Base-by-base conservation (phyloP, 2,329 filamentous ascomycete species). In the Lasiodiplodia hormozganensis region DNA sequence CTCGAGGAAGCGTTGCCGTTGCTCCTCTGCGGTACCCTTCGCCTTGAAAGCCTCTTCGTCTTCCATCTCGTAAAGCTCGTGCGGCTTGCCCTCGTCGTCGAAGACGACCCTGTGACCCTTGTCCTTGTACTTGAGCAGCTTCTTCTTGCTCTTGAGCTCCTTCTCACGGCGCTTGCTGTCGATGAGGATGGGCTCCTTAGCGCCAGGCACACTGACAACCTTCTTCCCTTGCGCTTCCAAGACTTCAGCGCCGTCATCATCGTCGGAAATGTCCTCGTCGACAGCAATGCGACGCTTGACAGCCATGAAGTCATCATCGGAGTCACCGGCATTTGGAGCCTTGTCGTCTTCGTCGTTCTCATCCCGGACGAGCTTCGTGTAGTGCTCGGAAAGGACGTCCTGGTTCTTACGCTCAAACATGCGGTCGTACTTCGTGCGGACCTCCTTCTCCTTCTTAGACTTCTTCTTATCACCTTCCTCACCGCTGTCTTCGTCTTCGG, bases 341-440 rank as follows among this genome's bases (percentile, higher is more conserved):
- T 80, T 74, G 10, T 75, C 74, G 47, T 77, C 76, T 25, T 74
- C 72, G 56, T 81, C 76, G 40, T 77, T 84, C 82, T 87, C 89
- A 49, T 90, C 86, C 62, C 85, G 85, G 70, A 98, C 89, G 71
- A 99, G 86, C 76, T 95, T 97, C 69, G 89, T 88, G 83, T 97
- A 98, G 81, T 99, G 96, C 68, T 91, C 89, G n/a, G 95, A 94
- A 71, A 99, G 82, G 38, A 99, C 92, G 76, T 97, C 94, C 80
- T 98, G 95, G 80, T 99, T 99, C 74, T 91, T 92, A 70, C 96
- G 87, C 83, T 97, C 95, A 80, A 98, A 97, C 96, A 99, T 98
- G 73, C 93, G 91, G 80, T 99, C 94, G 78, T 97, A 96, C 80
- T 97, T 98, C 38, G 96, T 99, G 70, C 94, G 88, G 21, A 97